Conservation (phyloP, 257 asterid species). For the Salvia rosmarinus region DNA sequence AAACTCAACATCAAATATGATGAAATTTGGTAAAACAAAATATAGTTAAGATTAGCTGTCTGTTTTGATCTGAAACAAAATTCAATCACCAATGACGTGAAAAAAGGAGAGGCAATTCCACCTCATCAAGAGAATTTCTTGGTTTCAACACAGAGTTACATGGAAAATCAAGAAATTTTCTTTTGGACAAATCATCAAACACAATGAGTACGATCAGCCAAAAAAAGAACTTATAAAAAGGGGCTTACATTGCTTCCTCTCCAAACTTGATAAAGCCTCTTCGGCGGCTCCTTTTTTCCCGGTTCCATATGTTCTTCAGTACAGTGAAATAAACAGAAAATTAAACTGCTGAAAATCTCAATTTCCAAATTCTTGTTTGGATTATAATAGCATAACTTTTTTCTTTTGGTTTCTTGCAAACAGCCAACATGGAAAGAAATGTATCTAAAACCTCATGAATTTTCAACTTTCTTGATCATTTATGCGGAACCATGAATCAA, state of each 20-base stretch:
- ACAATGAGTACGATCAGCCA: not conserved
- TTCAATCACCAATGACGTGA: not conserved
- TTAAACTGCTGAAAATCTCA: slow-evolving; percentile 30
- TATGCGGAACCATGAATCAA: slow-evolving; percentile 15
- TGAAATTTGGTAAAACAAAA: not conserved
- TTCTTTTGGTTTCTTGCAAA: slow-evolving; percentile 7
- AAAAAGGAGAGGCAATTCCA: no score
- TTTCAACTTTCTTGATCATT: slow-evolving; percentile 34
- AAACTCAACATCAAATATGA: not conserved
- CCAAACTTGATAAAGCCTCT: slow-evolving; percentile 76
- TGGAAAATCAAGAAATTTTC: slow-evolving; percentile 25
- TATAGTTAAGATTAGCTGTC: not conserved
- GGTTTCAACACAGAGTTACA: not conserved
- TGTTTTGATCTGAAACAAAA: not conserved
- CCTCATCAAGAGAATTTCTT: not conserved
- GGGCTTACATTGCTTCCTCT: slow-evolving; percentile 77
- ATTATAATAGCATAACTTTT: not conserved
- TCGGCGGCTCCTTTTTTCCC: slow-evolving; percentile 40
- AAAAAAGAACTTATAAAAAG: slow-evolving; percentile 1
- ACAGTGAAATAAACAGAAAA: not conserved
- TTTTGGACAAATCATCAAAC: slow-evolving; percentile 14
- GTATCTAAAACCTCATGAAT: slow-evolving; percentile 26
- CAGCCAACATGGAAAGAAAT: slow-evolving; percentile 25
- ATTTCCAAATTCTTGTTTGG: not conserved
- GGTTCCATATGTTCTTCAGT: slow-evolving; percentile 44